These are phyloP conservation scores for Cercospora canescens DNA, from an alignment of 2,329 filamentous ascomycete species.

Conservation along the genomic window DNA sequence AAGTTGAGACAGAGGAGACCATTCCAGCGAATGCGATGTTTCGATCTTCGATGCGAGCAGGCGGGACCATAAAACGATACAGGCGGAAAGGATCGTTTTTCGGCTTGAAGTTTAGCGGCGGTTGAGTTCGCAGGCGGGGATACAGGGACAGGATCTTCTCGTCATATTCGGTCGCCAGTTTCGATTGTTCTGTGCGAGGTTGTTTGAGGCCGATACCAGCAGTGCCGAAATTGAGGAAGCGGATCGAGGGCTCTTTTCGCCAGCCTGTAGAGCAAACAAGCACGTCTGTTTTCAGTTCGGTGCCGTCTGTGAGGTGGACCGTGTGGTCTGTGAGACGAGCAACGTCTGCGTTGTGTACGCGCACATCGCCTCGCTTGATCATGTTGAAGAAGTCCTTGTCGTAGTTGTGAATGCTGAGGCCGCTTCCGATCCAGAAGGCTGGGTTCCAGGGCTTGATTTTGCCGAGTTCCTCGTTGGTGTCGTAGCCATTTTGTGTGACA, in stretches of 20 bases:
- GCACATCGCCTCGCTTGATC: constrained; percentile 55
- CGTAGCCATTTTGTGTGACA: constrained; percentile 48
- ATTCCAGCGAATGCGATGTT: constrained; percentile 46
- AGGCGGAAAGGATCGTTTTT: constrained; percentile 37
- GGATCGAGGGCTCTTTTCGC: constrained; percentile 51
- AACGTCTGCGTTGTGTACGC: constrained; percentile 55
- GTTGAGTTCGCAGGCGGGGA: constrained; percentile 50
- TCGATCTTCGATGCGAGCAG: constrained; percentile 33
- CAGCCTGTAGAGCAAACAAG: constrained; percentile 61
- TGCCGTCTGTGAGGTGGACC: constrained; percentile 58
- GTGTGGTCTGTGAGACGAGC: constrained; percentile 45
- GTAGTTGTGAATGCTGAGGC: constrained; percentile 58
- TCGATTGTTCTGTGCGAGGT: constrained; percentile 33
- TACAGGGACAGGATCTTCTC: constrained; percentile 54
- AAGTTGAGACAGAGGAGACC: constrained; percentile 39
- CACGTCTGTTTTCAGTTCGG: constrained; percentile 52
- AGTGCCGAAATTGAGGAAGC: constrained; percentile 54
- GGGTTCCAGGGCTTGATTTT: constrained; percentile 45
- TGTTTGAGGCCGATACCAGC: constrained; percentile 33
- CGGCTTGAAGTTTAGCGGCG: constrained; percentile 26
- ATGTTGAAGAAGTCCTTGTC: constrained; percentile 56
- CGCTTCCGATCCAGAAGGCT: constrained; percentile 49
- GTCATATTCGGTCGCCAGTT: constrained; percentile 47
- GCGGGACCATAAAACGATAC: constrained; percentile 47
- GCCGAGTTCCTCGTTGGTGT: constrained; percentile 42